These are phyloP conservation scores for Cyberlindnera japonica DNA, from an alignment of 805 yeast genomes.

Conservation along the genomic window DNA sequence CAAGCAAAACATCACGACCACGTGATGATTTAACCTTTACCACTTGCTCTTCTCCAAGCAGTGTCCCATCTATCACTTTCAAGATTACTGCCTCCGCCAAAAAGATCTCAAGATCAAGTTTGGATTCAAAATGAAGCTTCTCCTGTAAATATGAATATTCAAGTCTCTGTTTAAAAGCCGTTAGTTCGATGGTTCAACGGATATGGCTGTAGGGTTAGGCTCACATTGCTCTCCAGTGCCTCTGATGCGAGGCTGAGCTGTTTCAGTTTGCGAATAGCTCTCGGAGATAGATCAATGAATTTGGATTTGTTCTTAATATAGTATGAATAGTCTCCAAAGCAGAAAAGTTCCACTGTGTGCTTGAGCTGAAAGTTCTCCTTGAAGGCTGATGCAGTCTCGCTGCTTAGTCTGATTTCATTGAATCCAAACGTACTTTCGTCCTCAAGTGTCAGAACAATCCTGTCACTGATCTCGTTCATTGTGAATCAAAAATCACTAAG, in stretches of 20 bases:
- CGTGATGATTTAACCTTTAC: conserved; percentile 18
- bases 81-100: conserved; percentile 21
- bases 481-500: too few relatives aligned
- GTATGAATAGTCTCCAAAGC: conserved; percentile 24
- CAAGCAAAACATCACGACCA: conserved; percentile 26
- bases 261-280: conserved; percentile 19
- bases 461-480: not conserved
- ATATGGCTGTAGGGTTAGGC: conserved; percentile 1
- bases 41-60: conserved; percentile 18
- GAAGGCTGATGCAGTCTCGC: conserved; percentile 1
- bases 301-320: conserved; percentile 9
- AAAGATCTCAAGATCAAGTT: conserved; percentile 20
- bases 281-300: conserved; percentile 15
- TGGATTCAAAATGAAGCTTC: conserved; percentile 6
- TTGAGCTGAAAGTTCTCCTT: conserved; percentile 10
- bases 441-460: conserved; percentile 8
- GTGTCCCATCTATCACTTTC: conserved; percentile 19
- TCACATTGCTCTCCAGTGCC: conserved; percentile 17
- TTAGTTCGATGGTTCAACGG: conserved; percentile 1
- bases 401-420: conserved; percentile 21
- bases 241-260: conserved; percentile 22
- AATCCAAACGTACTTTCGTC: conserved; percentile 24
- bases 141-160: conserved; percentile 15
- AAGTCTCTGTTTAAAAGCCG: conserved; percentile 12
- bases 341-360: conserved; percentile 24